Base-by-base conservation (phyloP, 2,329 filamentous ascomycete species). In the Decorospora gaudefroyi region DNA sequence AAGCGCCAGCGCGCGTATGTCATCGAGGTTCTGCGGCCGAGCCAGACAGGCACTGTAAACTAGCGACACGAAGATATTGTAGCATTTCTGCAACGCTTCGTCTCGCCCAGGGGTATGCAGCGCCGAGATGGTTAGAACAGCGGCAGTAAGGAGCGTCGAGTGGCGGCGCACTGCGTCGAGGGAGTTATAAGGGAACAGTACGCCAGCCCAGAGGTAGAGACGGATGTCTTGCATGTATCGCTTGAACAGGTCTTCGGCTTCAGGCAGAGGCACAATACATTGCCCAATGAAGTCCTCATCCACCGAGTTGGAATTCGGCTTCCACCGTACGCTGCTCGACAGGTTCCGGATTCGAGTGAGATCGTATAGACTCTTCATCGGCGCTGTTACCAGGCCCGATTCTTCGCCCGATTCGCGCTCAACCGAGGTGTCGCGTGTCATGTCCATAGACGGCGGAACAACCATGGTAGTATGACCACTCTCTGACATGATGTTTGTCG, bases 1-100 rank as follows among this genome's bases (percentile, higher is more conserved):
- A 19, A 74, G 63, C 33, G 67, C 65, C 13, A 72, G 46, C 5
- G 67, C 72, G 3, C 71, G 67, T 11, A 73, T 63, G 15, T 71
- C 62, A 28, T 72, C 69, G 5, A 72, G 57, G 26, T 63, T 70
- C 23, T 71, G 61, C n/a, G 64, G 61, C 5, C 65, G 50, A 4
- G 69, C 62, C 6, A 70, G 57, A 43, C 65, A 64, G n/a, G 64
- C 59, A 27, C 56, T 62, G 27, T 67, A 68, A 2, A 64, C 57
- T 3, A 68, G 52, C 7, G 63, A 59, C 1, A 68, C 63, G 25
- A 68, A 68, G 23, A 64, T 54, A 42, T 57, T 55, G 44, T 68
- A 67, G 43, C 65, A 68, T 28, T 57, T 62, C 25, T 66, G 58
- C 19, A 67, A 31, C n/a, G 56, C 46, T 18, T 62, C 61, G 23